These are phyloP conservation scores for Cordyceps fumosorosea DNA, from an alignment of 2,329 filamentous ascomycete genomes.

Conservation along the genomic window DNA sequence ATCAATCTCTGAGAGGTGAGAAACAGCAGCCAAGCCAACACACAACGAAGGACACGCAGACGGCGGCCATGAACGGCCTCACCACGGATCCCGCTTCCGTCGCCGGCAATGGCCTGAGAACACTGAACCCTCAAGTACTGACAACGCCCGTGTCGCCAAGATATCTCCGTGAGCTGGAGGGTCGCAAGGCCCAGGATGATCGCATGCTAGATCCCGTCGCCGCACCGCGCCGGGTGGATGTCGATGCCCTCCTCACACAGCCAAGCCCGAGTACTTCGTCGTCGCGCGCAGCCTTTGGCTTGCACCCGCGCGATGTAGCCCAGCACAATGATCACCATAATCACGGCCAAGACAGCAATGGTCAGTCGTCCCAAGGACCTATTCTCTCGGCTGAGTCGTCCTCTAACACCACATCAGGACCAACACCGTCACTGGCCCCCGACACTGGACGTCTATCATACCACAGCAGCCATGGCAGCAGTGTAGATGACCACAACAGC, in stretches of 20 bases:
- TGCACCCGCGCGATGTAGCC: slow-evolving; percentile 11
- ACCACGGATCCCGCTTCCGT: background rate
- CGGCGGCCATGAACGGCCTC: background rate
- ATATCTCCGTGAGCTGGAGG: slow-evolving; percentile 13
- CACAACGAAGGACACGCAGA: background rate
- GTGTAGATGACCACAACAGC: slow-evolving; percentile 8
- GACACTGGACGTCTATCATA: slow-evolving; percentile 10
- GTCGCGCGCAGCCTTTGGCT: slow-evolving; percentile 2
- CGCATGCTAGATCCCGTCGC: slow-evolving; percentile 8
- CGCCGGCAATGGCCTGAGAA: background rate
- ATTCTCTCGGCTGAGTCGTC: background rate
- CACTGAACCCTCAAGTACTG: background rate
- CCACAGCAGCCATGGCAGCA: slow-evolving; percentile 11
- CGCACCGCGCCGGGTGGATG: slow-evolving; percentile 7
- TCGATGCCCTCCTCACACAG: slow-evolving; percentile 5
- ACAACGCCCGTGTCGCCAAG: background rate
- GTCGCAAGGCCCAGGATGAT: slow-evolving; percentile 8
- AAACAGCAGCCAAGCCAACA: background rate
- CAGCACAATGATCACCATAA: slow-evolving; percentile 1
- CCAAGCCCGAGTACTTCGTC: slow-evolving; percentile 6
- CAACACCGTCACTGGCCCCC: slow-evolving; percentile 9
- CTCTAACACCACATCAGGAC: slow-evolving; percentile 5
- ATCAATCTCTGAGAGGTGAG: slow-evolving; percentile 19
- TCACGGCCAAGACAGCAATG: slow-evolving; percentile 2
- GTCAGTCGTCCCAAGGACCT: background rate